Base-by-base conservation (phyloP, 2,329 filamentous ascomycete species). In the Davidsoniella australis region DNA sequence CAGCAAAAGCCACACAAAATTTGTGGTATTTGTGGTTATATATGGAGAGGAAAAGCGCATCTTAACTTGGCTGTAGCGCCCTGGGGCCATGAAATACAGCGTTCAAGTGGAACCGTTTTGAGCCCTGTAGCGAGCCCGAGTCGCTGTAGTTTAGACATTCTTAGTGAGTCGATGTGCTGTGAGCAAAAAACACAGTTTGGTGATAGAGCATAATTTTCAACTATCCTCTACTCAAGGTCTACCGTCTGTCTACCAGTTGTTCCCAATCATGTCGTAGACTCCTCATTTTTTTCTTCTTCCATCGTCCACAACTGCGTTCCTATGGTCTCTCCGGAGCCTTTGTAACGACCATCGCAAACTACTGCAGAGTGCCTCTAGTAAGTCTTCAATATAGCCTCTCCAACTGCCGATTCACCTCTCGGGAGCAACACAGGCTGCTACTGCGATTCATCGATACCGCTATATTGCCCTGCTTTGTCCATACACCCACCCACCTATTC, bases 1-100 rank as follows among this genome's bases (percentile, higher is more conserved):
- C 29, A 33, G 8, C 12, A 33, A 23, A 47, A 44, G 39, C 51
- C 51, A 47, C 47, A 53, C 47, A 53, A 53, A 53, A 52, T 24
- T 33, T 33, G 29, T 33, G 12, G 24, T 40, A 39, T 46, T 51
- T 47, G 39, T 43, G 47, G 40, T 23, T 33, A 33, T 33, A 33
- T 33, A 9, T 23, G 20, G 20, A 45, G 43, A 42, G 33, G 9
- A 26, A 46, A 14, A 33, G 26, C 43, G 26, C 42, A 49, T 38
- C 38, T n/a, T 46, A 47, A 47, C 37, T 26, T 26, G 20, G 26
- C 43, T 41, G 26, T 41, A 20, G 8, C 18, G 43, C 37, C 37
- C 18, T n/a, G 41, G 41, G 36, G 14, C 23, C 7, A 9, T 20
- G 10, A 20, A 45, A 47, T 40, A 40, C 33, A 45, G 45, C 48